Evolutionary conservation across 2,329 filamentous ascomycete genomes (phyloP), one percentile per base, ranked within the genome.

Genomic region (Pestalotiopsis sp.): DNA sequence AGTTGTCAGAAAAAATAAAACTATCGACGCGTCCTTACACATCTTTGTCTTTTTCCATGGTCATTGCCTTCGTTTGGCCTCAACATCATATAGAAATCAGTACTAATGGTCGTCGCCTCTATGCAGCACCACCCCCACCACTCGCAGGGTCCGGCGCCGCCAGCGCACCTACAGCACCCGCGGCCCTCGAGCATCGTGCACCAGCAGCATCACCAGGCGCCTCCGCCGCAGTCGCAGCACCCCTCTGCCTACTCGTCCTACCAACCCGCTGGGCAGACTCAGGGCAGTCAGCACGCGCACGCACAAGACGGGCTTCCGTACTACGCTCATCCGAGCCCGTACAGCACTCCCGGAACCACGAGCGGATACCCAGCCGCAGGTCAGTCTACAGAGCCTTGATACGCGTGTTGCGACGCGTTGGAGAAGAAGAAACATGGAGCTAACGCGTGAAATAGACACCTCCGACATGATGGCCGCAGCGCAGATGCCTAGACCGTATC

Each of bases 281-380:
- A 86, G 68, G 31, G 59, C 11, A 88, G 84, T 76, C 86, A 87
- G 59, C 91, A 91, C 76, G 59, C 25, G 59, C 85, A 87, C 77
- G 82, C 87, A 64, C 88, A 90, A 76, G 92, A 97, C 74, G 61
- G 61, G 17, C 83, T 92, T 66, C 87, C 90, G 75, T 97, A 95
- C 81, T 90, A 92, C 77, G 88, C 92, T 69, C 93, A 96, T 78
- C 89, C 92, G 71, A 93, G 91, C 79, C 89, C 93, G 12, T 97
- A 97, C 84, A 94, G 92, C 82, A 92, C 93, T 67, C 91, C 93
- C 74, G 93, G 92, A 82, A 89, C 92, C 70, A 90, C 92, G 67
- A 93, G 92, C 82, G 92, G 92, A 83, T 97, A 97, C 82, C 91
- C 93, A 72, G 93, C 94, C 78, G 92, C 93, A 85, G 93, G 93